Base-by-base conservation (phyloP, 140 eudicot genomes). In the Eryngium alpinum region DNA sequence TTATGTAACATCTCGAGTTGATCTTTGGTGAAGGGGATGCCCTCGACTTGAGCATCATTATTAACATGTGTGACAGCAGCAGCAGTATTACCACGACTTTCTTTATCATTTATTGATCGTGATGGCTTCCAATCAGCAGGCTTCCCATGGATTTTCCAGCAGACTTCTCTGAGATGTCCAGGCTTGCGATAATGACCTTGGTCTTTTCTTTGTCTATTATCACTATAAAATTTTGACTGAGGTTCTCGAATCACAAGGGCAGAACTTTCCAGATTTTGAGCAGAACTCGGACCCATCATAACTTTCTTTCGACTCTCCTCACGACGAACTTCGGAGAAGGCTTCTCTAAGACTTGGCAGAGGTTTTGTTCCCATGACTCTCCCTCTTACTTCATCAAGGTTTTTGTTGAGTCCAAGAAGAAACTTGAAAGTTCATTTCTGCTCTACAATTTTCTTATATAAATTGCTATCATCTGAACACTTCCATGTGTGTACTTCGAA, bases 251-350 rank as follows among this genome's bases (percentile, higher is more conserved):
- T 21, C 18, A 15, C 62, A 56, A 56, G 62, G 22, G 62, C 62
- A 56, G 17, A 56, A 3, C 62, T 21, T 56, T 56, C 16, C 22
- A 56, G 62, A 21, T 17, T 56, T 14, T 17, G 22, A 12, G 16
- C 22, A 10, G 62, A 14, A 15, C 16, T 56, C 21, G 18, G 62
- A 56, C 22, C 21, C 62, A 56, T 56, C 62, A 56, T 56, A 9
- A 56, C 62, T 56, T 56, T 56, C 62, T 56, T 56, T 62, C 70
- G 6, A 38, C 77, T 72, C 33, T 72, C 77, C 53, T 72, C 77
- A 14, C 51, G 43, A 24, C 77, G 77, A 72, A 72, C 77, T 38
- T 72, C 77, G 15, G 77, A 72, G 19, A 72, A 72, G 10, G 77
- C 77, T 38, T 72, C 77, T 72, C 77, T 19, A 24, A 38, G 43